phyloP scores from a whole-genome alignment of 2,329 filamentous ascomycete genomes.

The Colletotrichum sidae region DNA sequence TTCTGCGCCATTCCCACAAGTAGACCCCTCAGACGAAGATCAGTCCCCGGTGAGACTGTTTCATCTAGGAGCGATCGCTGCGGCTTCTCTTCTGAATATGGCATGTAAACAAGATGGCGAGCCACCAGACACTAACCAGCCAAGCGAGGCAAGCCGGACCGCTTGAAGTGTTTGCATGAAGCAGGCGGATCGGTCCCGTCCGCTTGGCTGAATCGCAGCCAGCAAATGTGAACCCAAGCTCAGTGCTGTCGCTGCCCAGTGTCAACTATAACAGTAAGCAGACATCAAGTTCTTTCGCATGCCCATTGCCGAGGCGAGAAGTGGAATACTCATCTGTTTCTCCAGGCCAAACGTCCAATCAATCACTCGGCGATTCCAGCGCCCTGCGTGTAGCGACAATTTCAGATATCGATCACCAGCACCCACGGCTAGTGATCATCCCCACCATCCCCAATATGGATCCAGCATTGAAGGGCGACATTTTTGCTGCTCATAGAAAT shows the following conservation, averaged over 20 bases:
- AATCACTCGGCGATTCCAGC: constrained; percentile 5
- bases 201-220: constrained; percentile 29
- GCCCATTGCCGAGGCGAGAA: background rate
- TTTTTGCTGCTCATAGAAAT: too few relatives aligned
- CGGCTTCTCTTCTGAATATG: constrained; percentile 34
- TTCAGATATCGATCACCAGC: background rate
- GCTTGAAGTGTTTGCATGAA: constrained; percentile 37
- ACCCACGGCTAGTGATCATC: too few relatives aligned
- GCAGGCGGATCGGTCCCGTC: constrained; percentile 34
- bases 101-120: constrained; percentile 29
- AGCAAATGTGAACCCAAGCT: background rate
- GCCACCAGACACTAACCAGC: constrained; percentile 28
- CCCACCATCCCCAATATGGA: too few relatives aligned
- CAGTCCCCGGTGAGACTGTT: constrained; percentile 37
- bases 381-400: constrained; percentile 2
- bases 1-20: constrained; percentile 15
- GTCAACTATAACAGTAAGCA: constrained; percentile 7
- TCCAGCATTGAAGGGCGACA: too few relatives aligned
- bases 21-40: constrained; percentile 33
- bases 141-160: constrained; percentile 23
- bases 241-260: background rate
- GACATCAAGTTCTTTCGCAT: background rate
- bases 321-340: background rate
- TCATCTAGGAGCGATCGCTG: constrained; percentile 33
- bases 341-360: too few relatives aligned